These are phyloP conservation scores for Starmerella tilneyi DNA, from an alignment of 805 yeast genomes.

Conservation along the genomic window DNA sequence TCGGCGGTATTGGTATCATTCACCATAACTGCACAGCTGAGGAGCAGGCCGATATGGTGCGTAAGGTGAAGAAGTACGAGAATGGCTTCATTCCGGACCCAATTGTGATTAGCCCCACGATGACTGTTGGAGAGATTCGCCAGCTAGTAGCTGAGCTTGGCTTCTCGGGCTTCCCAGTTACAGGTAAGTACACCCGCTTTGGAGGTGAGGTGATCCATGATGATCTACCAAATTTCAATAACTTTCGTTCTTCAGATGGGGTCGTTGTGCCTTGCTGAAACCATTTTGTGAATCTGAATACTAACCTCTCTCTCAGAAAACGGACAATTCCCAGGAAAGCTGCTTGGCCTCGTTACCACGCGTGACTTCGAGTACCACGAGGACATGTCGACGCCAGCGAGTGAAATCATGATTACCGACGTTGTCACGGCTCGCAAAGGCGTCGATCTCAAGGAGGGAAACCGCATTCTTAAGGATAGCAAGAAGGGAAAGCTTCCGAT, in stretches of 20 bases:
- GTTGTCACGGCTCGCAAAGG: constrained; percentile 76
- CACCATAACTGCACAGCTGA: constrained; percentile 96
- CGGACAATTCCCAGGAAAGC: constrained; percentile 80
- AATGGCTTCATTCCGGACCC: constrained; percentile 96
- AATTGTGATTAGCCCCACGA: constrained; percentile 64
- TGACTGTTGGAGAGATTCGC: constrained; percentile 74
- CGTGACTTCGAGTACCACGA: constrained; percentile 96
- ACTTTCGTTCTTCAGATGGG: constrained; percentile 99
- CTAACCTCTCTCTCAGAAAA: constrained; percentile 43
- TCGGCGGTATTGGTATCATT: constrained; percentile 97
- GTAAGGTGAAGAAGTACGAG: constrained; percentile 90
- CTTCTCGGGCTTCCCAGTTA: constrained; percentile 96
- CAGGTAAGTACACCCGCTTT: constrained; percentile 66
- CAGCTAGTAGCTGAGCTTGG: constrained; percentile 62
- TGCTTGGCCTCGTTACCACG: constrained; percentile 90
- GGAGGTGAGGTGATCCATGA: constrained; percentile 26
- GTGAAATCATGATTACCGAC: constrained; percentile 83
- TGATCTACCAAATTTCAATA: constrained; percentile 36
- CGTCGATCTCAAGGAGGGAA: constrained; percentile 73
- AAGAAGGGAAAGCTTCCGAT: constrained; percentile 97
- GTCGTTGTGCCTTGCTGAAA: constrained; percentile 81
- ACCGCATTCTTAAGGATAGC: constrained; percentile 77
- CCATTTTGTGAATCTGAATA: constrained; percentile 34
- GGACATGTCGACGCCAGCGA: constrained; percentile 48
- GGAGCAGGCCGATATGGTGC: constrained; percentile 98